phyloP scores from a whole-genome alignment of 2,329 filamentous ascomycete genomes.

The Claviceps arundinis region DNA sequence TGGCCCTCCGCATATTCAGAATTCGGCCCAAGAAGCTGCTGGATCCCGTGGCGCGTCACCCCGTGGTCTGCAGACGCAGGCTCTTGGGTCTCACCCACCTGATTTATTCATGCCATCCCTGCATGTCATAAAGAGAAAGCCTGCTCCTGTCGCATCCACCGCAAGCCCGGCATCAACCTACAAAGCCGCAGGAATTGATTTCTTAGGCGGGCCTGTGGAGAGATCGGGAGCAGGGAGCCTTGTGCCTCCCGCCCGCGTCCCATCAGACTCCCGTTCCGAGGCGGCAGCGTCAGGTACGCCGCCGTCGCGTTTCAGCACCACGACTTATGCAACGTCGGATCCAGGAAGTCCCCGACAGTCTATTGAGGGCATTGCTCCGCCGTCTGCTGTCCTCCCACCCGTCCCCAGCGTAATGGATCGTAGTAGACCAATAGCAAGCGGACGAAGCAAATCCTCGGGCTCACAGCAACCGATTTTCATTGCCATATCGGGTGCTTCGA shows the following conservation, averaged over 20 bases:
- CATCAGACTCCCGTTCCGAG: conserved; percentile 11
- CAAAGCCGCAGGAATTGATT: not conserved
- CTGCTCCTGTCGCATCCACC: conserved; percentile 17
- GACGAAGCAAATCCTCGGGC: conserved; percentile 10
- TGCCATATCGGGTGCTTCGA: conserved; percentile 13
- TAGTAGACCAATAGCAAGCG: conserved; percentile 17
- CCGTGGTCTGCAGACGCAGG: conserved; percentile 4
- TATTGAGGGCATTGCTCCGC: conserved; percentile 13
- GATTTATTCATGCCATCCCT: conserved; percentile 13
- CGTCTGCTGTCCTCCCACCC: conserved; percentile 13
- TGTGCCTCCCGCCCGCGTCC: conserved; percentile 5
- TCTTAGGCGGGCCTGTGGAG: conserved; percentile 12
- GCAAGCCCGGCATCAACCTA: conserved; percentile 6
- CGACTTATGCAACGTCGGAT: conserved; percentile 43
- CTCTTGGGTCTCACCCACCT: conserved; percentile 11
- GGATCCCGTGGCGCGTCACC: conserved; percentile 3
- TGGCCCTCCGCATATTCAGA: conserved; percentile 20
- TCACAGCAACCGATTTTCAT: conserved; percentile 16
- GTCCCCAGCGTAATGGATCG: conserved; percentile 19
- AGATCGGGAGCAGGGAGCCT: not conserved
- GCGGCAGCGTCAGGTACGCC: conserved; percentile 33
- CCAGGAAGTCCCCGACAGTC: conserved; percentile 15
- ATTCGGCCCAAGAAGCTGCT: conserved; percentile 11
- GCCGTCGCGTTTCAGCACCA: conserved; percentile 49
- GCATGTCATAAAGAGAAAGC: conserved; percentile 34